Conservation (phyloP, 1,139 yeast genomes). For the Martiniozyma asiatica region DNA sequence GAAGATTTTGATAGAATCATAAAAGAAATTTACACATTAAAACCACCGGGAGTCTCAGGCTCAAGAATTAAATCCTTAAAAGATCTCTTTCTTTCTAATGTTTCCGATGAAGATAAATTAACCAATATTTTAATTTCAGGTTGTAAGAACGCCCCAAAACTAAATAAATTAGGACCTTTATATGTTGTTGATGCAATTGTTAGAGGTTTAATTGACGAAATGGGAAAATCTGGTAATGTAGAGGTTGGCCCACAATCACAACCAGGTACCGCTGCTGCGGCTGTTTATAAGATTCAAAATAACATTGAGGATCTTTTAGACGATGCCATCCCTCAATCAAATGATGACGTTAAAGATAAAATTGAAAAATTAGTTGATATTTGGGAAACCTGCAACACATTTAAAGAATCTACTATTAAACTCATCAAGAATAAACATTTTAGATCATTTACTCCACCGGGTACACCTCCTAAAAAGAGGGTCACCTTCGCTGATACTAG, state of each 20-base stretch:
- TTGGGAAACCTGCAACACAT: conserved; percentile 84
- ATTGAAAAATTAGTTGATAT: conserved; percentile 77
- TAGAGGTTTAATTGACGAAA: conserved; percentile 69
- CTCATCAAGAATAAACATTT: conserved; percentile 51
- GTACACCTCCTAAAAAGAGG: conserved; percentile 32
- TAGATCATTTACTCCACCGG: conserved; percentile 43
- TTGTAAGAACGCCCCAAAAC: conserved; percentile 61
- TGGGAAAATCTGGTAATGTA: conserved; percentile 20
- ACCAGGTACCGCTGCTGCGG: conserved; percentile 69
- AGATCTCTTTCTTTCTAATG: conserved; percentile 63
- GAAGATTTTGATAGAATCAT: conserved; percentile 59
- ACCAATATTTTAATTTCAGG: conserved; percentile 51
- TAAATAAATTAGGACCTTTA: conserved; percentile 82
- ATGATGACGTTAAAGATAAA: conserved; percentile 49
- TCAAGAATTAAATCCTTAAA: conserved; percentile 83
- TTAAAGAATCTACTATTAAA: conserved; percentile 43
- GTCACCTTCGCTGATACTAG: conserved; percentile 18
- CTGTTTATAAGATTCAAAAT: conserved; percentile 48
- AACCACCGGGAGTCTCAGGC: conserved; percentile 93
- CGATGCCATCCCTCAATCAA: conserved; percentile 44
- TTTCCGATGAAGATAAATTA: conserved; percentile 43
- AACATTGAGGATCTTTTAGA: conserved; percentile 47
- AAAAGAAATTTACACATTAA: conserved; percentile 61
- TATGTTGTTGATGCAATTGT: conserved; percentile 90
- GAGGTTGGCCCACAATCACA: conserved; percentile 34